Conservation (phyloP, 306 rosid species). For the Citrullus colocynthis region DNA sequence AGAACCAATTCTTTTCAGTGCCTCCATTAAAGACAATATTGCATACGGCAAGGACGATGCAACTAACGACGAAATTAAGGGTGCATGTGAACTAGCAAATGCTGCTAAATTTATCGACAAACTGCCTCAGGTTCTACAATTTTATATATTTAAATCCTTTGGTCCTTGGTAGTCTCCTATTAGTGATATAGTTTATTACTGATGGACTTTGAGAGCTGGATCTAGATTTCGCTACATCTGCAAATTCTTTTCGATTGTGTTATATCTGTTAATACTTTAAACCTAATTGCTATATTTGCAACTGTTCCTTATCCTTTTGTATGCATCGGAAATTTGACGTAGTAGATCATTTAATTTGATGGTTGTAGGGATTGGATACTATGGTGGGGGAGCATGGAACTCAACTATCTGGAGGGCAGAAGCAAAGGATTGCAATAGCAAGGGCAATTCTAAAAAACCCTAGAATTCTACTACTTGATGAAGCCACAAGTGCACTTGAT, state of each 20-base stretch:
- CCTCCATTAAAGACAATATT: slow-evolving; percentile 6
- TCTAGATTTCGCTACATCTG: too few relatives aligned
- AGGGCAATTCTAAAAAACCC: slow-evolving; percentile 9
- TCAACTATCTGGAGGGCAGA: slow-evolving; percentile 11
- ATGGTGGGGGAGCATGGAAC: slow-evolving; percentile 12
- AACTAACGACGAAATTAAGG: background rate
- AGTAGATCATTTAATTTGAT: background rate
- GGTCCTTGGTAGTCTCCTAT: too few relatives aligned
- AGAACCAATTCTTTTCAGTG: slow-evolving; percentile 8
- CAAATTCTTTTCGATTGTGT: too few relatives aligned
- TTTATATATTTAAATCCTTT: too few relatives aligned
- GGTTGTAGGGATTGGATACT: slow-evolving; percentile 5
- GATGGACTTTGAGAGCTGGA: too few relatives aligned
- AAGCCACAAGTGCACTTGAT: slow-evolving; percentile 13
- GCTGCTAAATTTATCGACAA: slow-evolving; percentile 11
- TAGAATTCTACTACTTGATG: slow-evolving; percentile 8
- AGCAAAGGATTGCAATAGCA: slow-evolving; percentile 12
- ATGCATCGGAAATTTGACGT: background rate
- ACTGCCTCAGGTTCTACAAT: slow-evolving; percentile 1
- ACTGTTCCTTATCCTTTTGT: too few relatives aligned
- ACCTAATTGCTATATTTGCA: too few relatives aligned
- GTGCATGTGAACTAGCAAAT: slow-evolving; percentile 11
- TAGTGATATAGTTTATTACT: too few relatives aligned
- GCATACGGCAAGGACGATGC: slow-evolving; percentile 9
- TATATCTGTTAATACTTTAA: too few relatives aligned